These are phyloP conservation scores for Pichia inconspicua DNA, from an alignment of 1,139 yeast genomes.

Conservation along the genomic window DNA sequence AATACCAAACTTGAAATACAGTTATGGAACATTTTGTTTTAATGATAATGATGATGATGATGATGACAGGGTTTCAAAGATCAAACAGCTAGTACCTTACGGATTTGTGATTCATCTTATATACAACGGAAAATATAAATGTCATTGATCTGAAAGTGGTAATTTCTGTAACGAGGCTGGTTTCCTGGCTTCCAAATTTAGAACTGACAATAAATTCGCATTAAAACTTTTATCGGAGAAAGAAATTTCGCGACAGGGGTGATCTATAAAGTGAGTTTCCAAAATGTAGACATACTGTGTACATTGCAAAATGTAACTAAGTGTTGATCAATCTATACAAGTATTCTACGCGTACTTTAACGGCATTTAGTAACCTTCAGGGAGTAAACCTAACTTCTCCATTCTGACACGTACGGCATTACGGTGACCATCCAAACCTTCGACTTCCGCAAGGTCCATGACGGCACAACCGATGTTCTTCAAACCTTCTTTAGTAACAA, in stretches of 20 bases:
- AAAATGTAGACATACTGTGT: too few species aligned
- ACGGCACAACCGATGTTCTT: constrained; percentile 88
- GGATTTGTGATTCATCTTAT: too few species aligned
- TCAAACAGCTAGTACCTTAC: background rate
- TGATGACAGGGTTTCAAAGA: background rate
- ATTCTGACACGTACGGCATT: constrained; percentile 92
- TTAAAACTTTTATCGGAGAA: too few species aligned
- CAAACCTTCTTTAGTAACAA: constrained; percentile 77
- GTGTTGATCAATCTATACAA: background rate
- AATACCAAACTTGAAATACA: constrained; percentile 6
- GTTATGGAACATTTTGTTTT: background rate
- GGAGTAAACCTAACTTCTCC: constrained; percentile 55
- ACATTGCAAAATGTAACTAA: too few species aligned
- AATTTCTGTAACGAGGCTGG: background rate
- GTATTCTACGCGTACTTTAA: background rate
- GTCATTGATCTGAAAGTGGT: background rate
- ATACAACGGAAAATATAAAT: background rate
- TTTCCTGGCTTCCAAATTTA: background rate
- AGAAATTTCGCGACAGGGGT: too few species aligned
- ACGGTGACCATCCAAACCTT: constrained; percentile 94
- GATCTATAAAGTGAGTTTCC: too few species aligned
- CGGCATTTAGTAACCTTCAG: constrained; percentile 13
- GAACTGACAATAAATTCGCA: too few species aligned
- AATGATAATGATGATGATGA: background rate
- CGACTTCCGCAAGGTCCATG: constrained; percentile 93